Evolutionary conservation across 805 yeast genomes (phyloP).

Genomic region (Barnettozyma californica): DNA sequence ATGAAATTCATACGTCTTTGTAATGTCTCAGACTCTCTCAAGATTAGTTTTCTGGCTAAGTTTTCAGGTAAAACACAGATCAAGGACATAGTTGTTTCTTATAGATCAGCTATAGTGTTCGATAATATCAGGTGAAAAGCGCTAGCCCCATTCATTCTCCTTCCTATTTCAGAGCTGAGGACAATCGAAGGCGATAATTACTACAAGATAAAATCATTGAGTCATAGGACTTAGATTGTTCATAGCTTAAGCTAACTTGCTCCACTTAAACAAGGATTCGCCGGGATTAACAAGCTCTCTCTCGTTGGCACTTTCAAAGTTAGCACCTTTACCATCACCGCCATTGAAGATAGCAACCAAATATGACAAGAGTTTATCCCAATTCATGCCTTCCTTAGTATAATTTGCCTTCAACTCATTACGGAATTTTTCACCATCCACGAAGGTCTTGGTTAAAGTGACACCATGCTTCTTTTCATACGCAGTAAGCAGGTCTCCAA

Average conservation of each 20-base stretch:
- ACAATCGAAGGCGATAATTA: no score
- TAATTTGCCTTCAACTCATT: background rate
- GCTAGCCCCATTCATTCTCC: no score
- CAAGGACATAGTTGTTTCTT: no score
- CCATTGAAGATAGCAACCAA: constrained; percentile 31
- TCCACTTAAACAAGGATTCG: no score
- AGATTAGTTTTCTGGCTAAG: no score
- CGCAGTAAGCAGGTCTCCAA: constrained; percentile 32
- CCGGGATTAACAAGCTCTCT: constrained; percentile 44
- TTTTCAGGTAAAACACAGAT: no score
- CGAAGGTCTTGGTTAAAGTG: constrained; percentile 18
- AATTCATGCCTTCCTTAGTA: constrained; percentile 23
- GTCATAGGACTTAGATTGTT: background rate
- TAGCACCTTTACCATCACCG: constrained; percentile 38
- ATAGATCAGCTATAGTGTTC: no score
- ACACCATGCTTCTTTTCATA: constrained; percentile 38
- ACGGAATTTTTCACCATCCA: constrained; percentile 25
- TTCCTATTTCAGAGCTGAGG: no score
- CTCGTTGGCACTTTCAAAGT: constrained; percentile 26
- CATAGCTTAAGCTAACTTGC: constrained; percentile 19
- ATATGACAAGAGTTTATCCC: constrained; percentile 35
- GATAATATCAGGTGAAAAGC: no score
- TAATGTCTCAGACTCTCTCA: background rate
- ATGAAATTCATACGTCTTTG: background rate
- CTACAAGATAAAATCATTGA: background rate